Evolutionary conservation across 371 early-diverging fungal species (phyloP).

Genomic region (Saksenaea oblongispora): DNA sequence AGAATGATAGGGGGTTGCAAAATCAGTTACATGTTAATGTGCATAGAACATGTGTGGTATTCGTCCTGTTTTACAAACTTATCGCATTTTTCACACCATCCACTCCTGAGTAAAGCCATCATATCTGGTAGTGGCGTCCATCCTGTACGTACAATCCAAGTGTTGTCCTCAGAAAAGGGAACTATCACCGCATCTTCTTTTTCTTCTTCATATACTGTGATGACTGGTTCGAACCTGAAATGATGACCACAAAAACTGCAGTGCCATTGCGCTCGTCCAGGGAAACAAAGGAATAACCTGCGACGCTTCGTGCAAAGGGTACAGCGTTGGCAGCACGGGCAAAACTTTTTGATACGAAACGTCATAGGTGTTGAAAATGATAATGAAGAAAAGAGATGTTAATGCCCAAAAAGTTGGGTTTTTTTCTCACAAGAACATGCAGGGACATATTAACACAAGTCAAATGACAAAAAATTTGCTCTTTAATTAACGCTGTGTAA

Average conservation of each 20-base stretch:
- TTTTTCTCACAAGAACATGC: neutral
- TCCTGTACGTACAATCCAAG: constrained; percentile 14
- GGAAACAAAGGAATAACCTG: neutral
- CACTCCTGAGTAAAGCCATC: constrained; percentile 10
- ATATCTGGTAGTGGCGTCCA: constrained; percentile 18
- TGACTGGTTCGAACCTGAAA: neutral
- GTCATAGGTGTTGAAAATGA: neutral
- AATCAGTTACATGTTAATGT: neutral
- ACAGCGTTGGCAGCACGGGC: neutral
- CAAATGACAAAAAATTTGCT: neutral
- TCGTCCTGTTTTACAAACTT: constrained; percentile 3
- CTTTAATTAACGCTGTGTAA: constrained; percentile 10
- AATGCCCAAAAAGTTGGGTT: neutral
- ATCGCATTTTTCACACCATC: constrained; percentile 16
- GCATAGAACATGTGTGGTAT: neutral
- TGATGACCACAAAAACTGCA: neutral
- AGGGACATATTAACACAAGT: neutral
- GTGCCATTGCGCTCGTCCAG: neutral
- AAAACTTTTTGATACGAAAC: neutral
- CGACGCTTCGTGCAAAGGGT: neutral
- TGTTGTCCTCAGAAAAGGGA: neutral
- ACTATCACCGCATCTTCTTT: neutral
- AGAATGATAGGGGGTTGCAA: neutral
- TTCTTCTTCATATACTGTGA: neutral
- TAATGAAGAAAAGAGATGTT: neutral